A percentile compares a stretch with the other conserved stretches of the same genome.
phyloP scores from a whole-genome alignment of 2,329 filamentous ascomycete genomes.

The Microcera coccophila region DNA sequence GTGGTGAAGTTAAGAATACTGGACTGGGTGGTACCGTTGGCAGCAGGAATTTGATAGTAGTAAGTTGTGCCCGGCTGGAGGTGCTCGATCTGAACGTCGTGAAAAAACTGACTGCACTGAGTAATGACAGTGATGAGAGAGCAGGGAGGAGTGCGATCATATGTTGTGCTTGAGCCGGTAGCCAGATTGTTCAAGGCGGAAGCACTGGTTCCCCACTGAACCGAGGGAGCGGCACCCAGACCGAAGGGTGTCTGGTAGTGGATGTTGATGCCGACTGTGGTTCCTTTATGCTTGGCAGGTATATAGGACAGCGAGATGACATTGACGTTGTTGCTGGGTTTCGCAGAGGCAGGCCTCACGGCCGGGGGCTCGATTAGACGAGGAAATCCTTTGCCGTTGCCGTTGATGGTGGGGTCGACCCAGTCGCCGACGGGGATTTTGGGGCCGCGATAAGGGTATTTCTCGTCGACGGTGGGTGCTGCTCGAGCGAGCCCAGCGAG shows the following conservation, averaged over 20 bases:
- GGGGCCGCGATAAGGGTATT: slow-evolving; percentile 47
- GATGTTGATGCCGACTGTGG: slow-evolving; percentile 47
- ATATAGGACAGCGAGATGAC: slow-evolving; percentile 47
- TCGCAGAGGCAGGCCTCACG: slow-evolving; percentile 39
- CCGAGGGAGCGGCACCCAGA: slow-evolving; percentile 39
- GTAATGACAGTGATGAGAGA: slow-evolving; percentile 41
- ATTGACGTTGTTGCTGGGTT: slow-evolving; percentile 50
- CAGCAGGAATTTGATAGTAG: slow-evolving; percentile 47
- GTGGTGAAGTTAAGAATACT: slow-evolving; percentile 45
- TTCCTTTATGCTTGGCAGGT: too few species aligned
- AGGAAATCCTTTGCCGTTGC: slow-evolving; percentile 49
- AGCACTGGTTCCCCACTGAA: slow-evolving; percentile 42
- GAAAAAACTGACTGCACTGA: slow-evolving; percentile 50
- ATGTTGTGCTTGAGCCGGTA: slow-evolving; percentile 31
- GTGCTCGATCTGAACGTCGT: slow-evolving; percentile 43
- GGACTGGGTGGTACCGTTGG: slow-evolving; percentile 48
- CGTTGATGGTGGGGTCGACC: slow-evolving; percentile 47
- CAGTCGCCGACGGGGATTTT: slow-evolving; percentile 48
- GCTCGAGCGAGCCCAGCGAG: slow-evolving; percentile 6
- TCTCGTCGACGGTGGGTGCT: slow-evolving; percentile 34
- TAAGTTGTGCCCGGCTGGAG: slow-evolving; percentile 44
- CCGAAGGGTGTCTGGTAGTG: slow-evolving; percentile 54
- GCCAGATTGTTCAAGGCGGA: slow-evolving; percentile 32
- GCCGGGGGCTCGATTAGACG: slow-evolving; percentile 48
- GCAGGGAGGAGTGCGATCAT: slow-evolving; percentile 49